phyloP scores from a whole-genome alignment of 73 alveolate species.

The Paramecium bursaria region DNA sequence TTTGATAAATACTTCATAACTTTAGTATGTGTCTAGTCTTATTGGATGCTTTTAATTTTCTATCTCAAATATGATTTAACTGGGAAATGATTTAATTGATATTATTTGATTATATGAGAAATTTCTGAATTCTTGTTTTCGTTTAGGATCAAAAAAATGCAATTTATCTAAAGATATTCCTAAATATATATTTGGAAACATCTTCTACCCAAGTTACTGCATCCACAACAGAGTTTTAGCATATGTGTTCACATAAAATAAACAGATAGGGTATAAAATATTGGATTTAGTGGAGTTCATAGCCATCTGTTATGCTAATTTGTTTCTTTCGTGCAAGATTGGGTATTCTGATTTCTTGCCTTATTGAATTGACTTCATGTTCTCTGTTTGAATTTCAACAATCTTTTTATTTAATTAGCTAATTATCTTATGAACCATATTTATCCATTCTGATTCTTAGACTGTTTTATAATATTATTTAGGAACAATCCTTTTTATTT shows the following conservation, averaged over 20 bases:
- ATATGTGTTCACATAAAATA: slow-evolving; percentile 27
- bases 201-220: neutral
- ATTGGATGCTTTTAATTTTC: slow-evolving; percentile 32
- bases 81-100: slow-evolving; percentile 16
- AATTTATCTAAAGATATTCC: slow-evolving; percentile 34
- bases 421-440: neutral
- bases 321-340: neutral
- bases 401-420: neutral
- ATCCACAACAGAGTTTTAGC: slow-evolving; percentile 9
- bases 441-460: neutral
- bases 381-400: neutral
- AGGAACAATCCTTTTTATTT: neutral
- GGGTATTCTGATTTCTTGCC: neutral
- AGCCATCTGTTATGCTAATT: neutral
- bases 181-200: slow-evolving; percentile 30
- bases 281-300: neutral
- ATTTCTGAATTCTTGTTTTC: slow-evolving; percentile 23
- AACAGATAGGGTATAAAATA: neutral
- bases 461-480: neutral
- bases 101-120: slow-evolving; percentile 8
- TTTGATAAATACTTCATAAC: slow-evolving; percentile 24
- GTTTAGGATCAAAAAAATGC: slow-evolving; percentile 27
- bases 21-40: slow-evolving; percentile 31
- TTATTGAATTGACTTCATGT: neutral
- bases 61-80: slow-evolving; percentile 34